A percentile compares a stretch with the other conserved stretches of the same genome.
Evolutionary conservation across 768 basidiomycete genomes (phyloP).

Genomic region (Rhizopogon vinicolor): DNA sequence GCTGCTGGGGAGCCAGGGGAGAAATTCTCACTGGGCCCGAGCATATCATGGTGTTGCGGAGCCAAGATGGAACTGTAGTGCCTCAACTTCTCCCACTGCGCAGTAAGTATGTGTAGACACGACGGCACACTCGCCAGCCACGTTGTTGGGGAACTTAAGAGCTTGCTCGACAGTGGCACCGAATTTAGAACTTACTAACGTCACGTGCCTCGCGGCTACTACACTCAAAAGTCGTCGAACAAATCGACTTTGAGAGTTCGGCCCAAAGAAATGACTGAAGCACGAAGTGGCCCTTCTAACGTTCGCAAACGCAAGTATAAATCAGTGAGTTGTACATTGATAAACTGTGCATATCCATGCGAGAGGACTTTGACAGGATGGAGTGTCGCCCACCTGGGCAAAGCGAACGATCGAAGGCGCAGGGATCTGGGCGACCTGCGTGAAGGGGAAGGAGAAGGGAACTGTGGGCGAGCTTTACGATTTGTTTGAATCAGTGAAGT

Average conservation of each 20-base stretch:
- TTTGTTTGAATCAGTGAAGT: conserved; percentile 68
- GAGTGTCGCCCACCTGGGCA: conserved; percentile 55
- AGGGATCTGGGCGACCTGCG: conserved; percentile 82
- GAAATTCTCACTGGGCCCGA: too few species aligned
- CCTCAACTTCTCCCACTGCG: too few species aligned
- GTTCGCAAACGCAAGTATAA: conserved; percentile 44
- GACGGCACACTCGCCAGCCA: too few species aligned
- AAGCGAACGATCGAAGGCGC: conserved; percentile 72
- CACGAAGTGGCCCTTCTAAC: conserved; percentile 7
- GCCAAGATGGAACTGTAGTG: too few species aligned
- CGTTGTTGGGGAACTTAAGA: too few species aligned
- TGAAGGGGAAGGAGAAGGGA: conserved; percentile 80
- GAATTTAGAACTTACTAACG: too few species aligned
- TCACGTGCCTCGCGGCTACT: too few species aligned
- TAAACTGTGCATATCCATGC: neutral
- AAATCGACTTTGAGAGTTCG: neutral
- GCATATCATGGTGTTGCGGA: too few species aligned
- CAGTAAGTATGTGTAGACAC: too few species aligned
- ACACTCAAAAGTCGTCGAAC: too few species aligned
- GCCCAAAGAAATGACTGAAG: conserved; percentile 14
- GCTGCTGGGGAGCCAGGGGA: too few species aligned
- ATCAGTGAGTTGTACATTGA: conserved; percentile 32
- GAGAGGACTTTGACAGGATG: conserved; percentile 42
- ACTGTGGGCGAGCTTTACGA: conserved; percentile 75
- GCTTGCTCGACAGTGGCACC: too few species aligned